Conservation (phyloP, 164 flowering plant genomes). For the Cinnamomum chago region DNA sequence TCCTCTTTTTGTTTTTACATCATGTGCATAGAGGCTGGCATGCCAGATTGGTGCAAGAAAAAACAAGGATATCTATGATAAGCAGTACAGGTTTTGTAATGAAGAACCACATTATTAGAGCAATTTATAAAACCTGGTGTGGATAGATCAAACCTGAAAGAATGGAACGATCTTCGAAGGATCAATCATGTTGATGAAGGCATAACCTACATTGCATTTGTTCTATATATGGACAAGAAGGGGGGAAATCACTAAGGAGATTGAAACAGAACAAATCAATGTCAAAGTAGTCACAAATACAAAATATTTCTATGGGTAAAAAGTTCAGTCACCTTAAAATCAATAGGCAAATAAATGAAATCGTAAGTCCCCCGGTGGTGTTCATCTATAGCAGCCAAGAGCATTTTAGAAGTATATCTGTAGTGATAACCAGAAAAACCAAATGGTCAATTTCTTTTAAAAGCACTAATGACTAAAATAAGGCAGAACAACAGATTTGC, state of each 20-base stretch:
- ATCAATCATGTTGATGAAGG: conserved; percentile 81
- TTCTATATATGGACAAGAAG: conserved; percentile 37
- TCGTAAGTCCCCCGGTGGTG: conserved; percentile 70
- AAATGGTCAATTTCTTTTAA: not conserved
- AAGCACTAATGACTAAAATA: no score
- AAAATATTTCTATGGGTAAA: not conserved
- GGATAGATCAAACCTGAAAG: conserved; percentile 45
- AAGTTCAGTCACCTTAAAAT: conserved; percentile 58
- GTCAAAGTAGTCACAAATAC: not conserved
- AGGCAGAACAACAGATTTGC: not conserved
- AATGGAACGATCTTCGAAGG: conserved; percentile 63
- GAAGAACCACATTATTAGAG: no score
- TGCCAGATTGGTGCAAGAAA: no score
- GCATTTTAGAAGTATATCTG: conserved; percentile 90
- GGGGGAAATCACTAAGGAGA: not conserved
- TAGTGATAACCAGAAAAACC: not conserved
- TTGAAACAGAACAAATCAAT: not conserved
- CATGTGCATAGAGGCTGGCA: no score
- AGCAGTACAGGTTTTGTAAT: no score
- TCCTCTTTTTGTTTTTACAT: not conserved
- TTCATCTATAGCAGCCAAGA: conserved; percentile 80
- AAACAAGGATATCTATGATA: no score
- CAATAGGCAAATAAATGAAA: conserved; percentile 82
- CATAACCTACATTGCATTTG: conserved; percentile 93
- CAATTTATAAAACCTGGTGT: not conserved